Conservation (phyloP, 139 green algal genomes). For the Chara braunii region DNA sequence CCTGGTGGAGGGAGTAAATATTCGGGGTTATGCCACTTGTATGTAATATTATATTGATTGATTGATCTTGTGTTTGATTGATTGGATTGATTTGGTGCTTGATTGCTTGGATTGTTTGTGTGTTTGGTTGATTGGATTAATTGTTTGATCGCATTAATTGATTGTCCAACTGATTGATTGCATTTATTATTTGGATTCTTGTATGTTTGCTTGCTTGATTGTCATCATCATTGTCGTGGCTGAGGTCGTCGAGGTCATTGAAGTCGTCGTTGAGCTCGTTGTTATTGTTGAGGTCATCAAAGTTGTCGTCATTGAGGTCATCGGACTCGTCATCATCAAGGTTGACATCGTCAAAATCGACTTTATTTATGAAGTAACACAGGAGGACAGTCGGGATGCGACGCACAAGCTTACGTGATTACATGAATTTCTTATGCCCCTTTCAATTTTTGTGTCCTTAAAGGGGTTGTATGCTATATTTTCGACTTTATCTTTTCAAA, state of each 20-base stretch:
- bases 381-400: background rate
- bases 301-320: background rate
- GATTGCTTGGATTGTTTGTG: no score
- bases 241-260: background rate
- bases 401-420: background rate
- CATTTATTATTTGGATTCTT: background rate
- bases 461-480: no score
- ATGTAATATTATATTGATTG: no score
- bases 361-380: background rate
- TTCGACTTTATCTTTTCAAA: background rate
- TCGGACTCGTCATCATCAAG: background rate
- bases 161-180: no score
- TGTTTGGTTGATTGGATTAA: no score
- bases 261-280: background rate
- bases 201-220: background rate
- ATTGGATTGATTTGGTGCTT: no score
- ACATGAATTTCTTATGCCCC: background rate
- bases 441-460: background rate
- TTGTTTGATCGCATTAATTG: no score
- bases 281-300: background rate
- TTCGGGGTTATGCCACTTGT: no score
- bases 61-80: no score
- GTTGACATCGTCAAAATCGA: background rate
- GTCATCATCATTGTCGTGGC: background rate
- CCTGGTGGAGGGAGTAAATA: no score